A percentile compares a stretch with the other conserved stretches of the same genome.
Conservation (phyloP, 2,329 filamentous ascomycete species). For the Diaporthe batatas region DNA sequence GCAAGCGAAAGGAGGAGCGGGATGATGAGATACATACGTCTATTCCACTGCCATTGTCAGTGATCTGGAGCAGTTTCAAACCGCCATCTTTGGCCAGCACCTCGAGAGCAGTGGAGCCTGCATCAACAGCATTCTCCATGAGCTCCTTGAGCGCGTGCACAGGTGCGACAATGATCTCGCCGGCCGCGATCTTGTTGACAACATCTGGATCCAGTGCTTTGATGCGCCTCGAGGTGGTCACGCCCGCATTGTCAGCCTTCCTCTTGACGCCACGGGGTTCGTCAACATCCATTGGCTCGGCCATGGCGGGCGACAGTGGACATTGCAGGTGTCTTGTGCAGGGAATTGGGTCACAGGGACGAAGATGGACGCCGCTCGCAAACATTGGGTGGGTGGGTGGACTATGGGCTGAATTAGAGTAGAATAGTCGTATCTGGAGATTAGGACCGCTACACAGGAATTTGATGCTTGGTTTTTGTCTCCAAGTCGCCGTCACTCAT, state of each 20-base stretch:
- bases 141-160: constrained; percentile 97
- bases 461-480: background rate
- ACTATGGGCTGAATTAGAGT: background rate
- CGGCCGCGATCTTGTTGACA: constrained; percentile 98
- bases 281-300: constrained; percentile 61
- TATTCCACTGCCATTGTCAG: constrained; percentile 96
- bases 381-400: no score
- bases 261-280: constrained; percentile 61
- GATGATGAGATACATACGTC: constrained; percentile 69
- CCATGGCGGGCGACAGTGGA: constrained; percentile 45
- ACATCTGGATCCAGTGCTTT: constrained; percentile 91
- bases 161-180: constrained; percentile 97
- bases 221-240: constrained; percentile 36
- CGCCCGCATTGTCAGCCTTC: constrained; percentile 57
- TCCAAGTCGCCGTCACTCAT: background rate
- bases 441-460: background rate
- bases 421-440: background rate
- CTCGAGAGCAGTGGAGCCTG: constrained; percentile 92
- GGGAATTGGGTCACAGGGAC: background rate
- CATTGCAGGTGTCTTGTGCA: background rate
- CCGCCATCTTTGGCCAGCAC: constrained; percentile 95
- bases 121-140: constrained; percentile 97
- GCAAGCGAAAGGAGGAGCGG: background rate
- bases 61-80: constrained; percentile 94
- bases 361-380: background rate